Base-by-base conservation (phyloP, 805 yeast genomes). In the Crinitomyces ghanaensis region DNA sequence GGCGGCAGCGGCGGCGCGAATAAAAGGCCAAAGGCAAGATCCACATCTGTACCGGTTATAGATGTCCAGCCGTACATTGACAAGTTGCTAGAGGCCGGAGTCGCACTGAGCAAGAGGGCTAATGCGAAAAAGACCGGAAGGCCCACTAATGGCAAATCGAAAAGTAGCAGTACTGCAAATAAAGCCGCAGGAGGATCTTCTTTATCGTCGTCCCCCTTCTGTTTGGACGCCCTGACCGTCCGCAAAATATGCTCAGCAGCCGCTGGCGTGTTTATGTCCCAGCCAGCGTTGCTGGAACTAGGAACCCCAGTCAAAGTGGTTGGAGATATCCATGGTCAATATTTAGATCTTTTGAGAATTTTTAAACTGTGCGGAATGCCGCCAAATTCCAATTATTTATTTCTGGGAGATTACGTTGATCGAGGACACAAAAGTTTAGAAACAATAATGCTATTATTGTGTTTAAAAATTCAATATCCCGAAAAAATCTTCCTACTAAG, bases 271-370 rank as follows among this genome's bases (percentile, higher is more conserved):
- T 81, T 86, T 48, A 59, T 86, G 38, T 73, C 82, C 34, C 96
- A 86, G 55, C 96, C 96, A 5, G 70, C 93, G 2, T 56, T 86
- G 29, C 60, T 86, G 37, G 95, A 86, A 54, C 63, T 86, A 37
- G 74, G 82, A 22, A 78, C 86, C 2, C 86, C 86, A 0, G 86
- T 78, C n/a, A 79, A 78, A 51, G 77, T 78, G 12, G 88, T 79
- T 5, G 88, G 88, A 20, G 97, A 86, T 54, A 88, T 86, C 24
- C 97, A 86, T 57, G 97, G 97, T 14, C 97, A 86, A 57, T 86
- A 76, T 52, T 74, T 76, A 30, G 97, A 86, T 59, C 64, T 86
- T 40, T 71, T 86, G 43, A 69, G 96, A 44, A 70, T 86, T 25
- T 80, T 86, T 57, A 79, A 93, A 29, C 75, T 82, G 56, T 84